Conservation (phyloP, 176 grass and related monocot species). For the Echinochloa phyllopogon region DNA sequence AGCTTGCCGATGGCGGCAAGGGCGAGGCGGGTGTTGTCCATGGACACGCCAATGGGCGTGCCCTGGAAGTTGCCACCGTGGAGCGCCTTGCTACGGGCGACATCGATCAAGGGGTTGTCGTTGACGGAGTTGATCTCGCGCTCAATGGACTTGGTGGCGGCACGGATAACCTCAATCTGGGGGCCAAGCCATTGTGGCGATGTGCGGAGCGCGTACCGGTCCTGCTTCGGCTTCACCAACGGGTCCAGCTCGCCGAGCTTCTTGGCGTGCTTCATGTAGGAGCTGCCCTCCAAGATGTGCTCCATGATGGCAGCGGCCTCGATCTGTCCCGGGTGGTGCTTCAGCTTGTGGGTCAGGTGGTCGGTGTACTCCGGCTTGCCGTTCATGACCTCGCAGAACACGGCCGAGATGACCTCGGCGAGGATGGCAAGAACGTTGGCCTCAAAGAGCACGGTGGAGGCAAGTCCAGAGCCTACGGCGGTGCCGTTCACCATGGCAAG, state of each 20-base stretch:
- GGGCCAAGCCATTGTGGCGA: slow-evolving; percentile 88
- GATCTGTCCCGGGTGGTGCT: slow-evolving; percentile 84
- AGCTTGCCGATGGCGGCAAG: slow-evolving; percentile 82
- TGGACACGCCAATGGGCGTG: slow-evolving; percentile 86
- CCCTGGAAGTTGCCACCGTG: slow-evolving; percentile 87
- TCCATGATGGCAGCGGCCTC: slow-evolving; percentile 90
- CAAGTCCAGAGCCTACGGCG: too few species aligned
- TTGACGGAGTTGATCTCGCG: slow-evolving; percentile 95
- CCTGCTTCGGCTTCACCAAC: slow-evolving; percentile 79
- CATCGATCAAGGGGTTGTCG: slow-evolving; percentile 89
- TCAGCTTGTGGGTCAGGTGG: slow-evolving; percentile 86
- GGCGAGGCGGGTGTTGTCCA: slow-evolving; percentile 84
- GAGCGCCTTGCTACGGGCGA: slow-evolving; percentile 61
- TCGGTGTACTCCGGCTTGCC: slow-evolving; percentile 90
- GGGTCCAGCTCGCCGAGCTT: slow-evolving; percentile 78
- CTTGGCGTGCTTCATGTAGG: slow-evolving; percentile 81
- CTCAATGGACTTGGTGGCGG: slow-evolving; percentile 84
- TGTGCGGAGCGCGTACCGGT: slow-evolving; percentile 80
- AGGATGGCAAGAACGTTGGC: too few species aligned
- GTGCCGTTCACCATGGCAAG: too few species aligned
- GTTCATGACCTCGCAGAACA: slow-evolving; percentile 93
- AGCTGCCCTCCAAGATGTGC: slow-evolving; percentile 74
- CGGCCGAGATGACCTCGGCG: too few species aligned
- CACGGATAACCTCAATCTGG: slow-evolving; percentile 77
- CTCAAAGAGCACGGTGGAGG: too few species aligned